Evolutionary conservation across 257 asterid species (phyloP).

Genomic region (Solanum gandarillasii): DNA sequence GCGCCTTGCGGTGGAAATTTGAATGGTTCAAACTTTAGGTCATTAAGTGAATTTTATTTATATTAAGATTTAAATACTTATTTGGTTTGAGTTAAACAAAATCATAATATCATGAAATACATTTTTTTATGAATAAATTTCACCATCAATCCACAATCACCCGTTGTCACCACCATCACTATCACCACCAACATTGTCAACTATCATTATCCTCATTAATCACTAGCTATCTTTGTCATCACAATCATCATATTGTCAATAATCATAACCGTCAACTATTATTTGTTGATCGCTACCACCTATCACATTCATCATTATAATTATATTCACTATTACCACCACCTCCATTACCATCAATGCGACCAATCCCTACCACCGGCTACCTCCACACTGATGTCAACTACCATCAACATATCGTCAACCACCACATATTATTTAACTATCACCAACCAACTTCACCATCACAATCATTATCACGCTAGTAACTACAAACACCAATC

Average conservation of each 20-base stretch:
- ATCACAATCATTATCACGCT: not conserved
- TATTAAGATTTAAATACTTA: too few species aligned
- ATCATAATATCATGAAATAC: not conserved
- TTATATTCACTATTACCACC: not conserved
- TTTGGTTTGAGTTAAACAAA: not conserved
- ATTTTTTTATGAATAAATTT: not conserved
- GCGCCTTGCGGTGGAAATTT: not conserved
- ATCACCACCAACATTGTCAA: rapidly evolving
- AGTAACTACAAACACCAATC: not conserved
- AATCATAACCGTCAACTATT: not conserved
- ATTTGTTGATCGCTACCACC: not conserved
- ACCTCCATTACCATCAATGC: not conserved
- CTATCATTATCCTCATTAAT: too few species aligned
- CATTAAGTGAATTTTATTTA: not conserved
- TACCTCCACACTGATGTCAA: not conserved
- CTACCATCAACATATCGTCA: too few species aligned
- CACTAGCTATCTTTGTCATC: not conserved
- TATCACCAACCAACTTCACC: not conserved
- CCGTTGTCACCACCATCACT: rapidly evolving
- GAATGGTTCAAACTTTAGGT: not conserved
- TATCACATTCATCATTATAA: not conserved
- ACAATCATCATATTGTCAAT: not conserved
- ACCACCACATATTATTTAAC: not conserved
- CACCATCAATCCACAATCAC: not conserved
- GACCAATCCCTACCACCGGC: not conserved